Evolutionary conservation across 2,329 filamentous ascomycete species (phyloP).

Genomic region (Colletotrichum filicis): DNA sequence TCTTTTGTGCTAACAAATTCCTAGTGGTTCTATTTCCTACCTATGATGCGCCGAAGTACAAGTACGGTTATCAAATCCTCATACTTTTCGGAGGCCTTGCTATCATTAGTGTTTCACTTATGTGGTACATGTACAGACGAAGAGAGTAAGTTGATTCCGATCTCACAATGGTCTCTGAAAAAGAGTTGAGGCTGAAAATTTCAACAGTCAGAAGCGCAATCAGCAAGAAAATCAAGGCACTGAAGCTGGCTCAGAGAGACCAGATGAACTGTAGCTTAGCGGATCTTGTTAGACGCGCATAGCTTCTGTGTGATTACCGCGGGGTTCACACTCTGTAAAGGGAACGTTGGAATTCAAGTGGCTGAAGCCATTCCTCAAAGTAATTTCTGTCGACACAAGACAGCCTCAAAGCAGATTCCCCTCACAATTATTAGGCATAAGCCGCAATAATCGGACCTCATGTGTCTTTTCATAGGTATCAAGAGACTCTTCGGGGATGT

Average conservation of each 20-base stretch:
- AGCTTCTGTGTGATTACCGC: background rate
- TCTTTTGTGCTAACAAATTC: background rate
- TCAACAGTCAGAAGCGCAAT: constrained; percentile 5
- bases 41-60: constrained; percentile 47
- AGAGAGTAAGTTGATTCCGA: background rate
- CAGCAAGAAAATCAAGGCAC: background rate
- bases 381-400: background rate
- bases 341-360: background rate
- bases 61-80: constrained; percentile 46
- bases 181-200: too few species aligned
- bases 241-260: background rate
- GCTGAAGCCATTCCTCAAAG: background rate
- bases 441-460: background rate
- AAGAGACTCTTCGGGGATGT: background rate
- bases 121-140: constrained; percentile 28
- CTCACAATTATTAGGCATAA: background rate
- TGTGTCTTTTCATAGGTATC: background rate
- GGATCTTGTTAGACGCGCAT: background rate
- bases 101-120: constrained; percentile 29
- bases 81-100: constrained; percentile 46
- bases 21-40: constrained; percentile 45
- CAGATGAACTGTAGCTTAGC: background rate
- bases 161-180: fast-evolving
- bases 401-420: background rate
- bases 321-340: background rate